Evolutionary conservation across 2,329 filamentous ascomycete species (phyloP), one percentile per base, ranked within the genome.

Genomic region (Dactylonectria estremocensis): DNA sequence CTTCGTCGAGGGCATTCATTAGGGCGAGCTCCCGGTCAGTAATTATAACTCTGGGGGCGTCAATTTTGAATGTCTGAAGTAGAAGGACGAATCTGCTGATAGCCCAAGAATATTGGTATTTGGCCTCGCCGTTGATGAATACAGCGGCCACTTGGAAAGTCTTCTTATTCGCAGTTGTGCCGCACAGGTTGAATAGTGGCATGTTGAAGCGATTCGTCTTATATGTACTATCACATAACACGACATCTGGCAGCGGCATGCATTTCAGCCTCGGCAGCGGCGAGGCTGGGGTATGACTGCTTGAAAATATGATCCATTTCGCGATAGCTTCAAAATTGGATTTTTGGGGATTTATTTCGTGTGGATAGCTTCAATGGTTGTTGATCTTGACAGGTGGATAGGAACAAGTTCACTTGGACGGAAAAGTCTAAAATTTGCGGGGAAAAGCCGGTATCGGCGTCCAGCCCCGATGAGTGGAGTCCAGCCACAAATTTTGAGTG

Each of bases 401-500:
- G 37, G 37, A 14, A n/a, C n/a, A n/a, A n/a, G n/a, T n/a, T n/a
- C n/a, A n/a, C n/a, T n/a, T n/a, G n/a, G n/a, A n/a, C n/a, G 13
- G 16, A 5, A 40, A 40, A 16, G 10, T 40, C 11, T 11, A 5
- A 14, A 5, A 6, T 14, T 40, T 40, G 37, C 13, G 6, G 10
- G 14, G 37, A 40, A 40, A 40, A n/a, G 2, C 37, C 13, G 37
- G 16, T 16, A 3, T n/a, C 37, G 13, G 37, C 7, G 37, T 40
- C 37, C 37, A 40, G 37, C 37, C 37, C 2, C 37, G 5, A 40
- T 14, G 37, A 14, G 1, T 11, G 5, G 37, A 14, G 37, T 40
- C 37, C 13, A 40, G 37, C 37, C 37, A 40, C 37, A 40, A 65
- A 79, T n/a, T n/a, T n/a, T n/a, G n/a, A n/a, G n/a, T n/a, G n/a